phyloP scores from a whole-genome alignment of 106 monocot species.

The Apostasia shenzhenica region DNA sequence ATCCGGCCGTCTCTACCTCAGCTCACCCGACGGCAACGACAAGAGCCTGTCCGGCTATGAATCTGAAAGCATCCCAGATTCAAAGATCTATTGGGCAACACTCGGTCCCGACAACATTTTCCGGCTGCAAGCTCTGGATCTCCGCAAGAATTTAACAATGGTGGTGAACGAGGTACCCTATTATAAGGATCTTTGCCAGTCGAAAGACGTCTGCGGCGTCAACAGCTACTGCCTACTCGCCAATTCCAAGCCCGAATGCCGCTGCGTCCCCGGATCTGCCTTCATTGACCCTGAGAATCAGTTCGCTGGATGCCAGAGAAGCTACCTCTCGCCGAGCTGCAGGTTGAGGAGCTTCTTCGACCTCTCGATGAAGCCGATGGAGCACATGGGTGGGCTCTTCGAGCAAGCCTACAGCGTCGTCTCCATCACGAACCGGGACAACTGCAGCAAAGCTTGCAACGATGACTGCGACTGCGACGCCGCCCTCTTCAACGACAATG shows the following conservation, averaged over 20 bases:
- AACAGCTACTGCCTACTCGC: neutral
- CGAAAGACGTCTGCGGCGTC: neutral
- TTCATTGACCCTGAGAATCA: neutral
- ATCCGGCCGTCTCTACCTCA: neutral
- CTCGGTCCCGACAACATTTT: neutral
- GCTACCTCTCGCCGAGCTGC: neutral
- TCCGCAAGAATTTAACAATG: neutral
- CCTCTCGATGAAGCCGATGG: neutral
- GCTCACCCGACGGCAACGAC: neutral
- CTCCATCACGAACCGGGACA: neutral
- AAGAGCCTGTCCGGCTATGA: neutral
- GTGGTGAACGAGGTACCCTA: neutral
- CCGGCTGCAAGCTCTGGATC: neutral
- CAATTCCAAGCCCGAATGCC: neutral
- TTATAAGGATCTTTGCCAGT: neutral
- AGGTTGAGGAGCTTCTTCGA: neutral
- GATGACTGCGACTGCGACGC: slow-evolving; percentile 1
- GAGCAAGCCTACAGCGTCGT: neutral
- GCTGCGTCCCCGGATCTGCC: neutral
- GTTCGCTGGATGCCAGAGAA: neutral
- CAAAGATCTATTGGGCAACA: neutral
- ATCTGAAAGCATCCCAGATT: neutral
- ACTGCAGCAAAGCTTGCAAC: neutral
- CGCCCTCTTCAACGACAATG: neutral
- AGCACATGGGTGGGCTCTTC: neutral